Evolutionary conservation across 1,139 yeast species (phyloP).

Genomic region (Saccharomyces hybrid): DNA sequence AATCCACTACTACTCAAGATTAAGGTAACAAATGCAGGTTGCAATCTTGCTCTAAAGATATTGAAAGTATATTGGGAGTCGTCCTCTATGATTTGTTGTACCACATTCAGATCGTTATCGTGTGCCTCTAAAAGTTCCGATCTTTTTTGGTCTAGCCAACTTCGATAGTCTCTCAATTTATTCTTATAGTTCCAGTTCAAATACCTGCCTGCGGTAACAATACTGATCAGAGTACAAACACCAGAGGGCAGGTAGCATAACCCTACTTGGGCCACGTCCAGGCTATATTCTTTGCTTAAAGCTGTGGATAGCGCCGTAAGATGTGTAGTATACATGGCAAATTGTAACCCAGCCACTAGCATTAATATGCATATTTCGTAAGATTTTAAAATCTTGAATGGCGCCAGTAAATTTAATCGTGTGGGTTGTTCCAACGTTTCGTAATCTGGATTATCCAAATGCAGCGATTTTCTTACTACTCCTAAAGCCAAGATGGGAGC

Average conservation of each 20-base stretch:
- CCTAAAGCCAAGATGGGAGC: slow-evolving; percentile 38
- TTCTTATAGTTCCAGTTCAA: slow-evolving; percentile 41
- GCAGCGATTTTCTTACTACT: slow-evolving; percentile 21
- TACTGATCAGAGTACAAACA: slow-evolving; percentile 48
- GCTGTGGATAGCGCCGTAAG: slow-evolving; percentile 57
- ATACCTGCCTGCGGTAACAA: slow-evolving; percentile 41
- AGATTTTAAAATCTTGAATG: slow-evolving; percentile 38
- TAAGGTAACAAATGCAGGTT: slow-evolving; percentile 26
- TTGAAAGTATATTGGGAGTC: slow-evolving; percentile 31
- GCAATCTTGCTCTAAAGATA: slow-evolving; percentile 40
- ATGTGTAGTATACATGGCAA: slow-evolving; percentile 60
- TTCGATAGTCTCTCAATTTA: slow-evolving; percentile 14
- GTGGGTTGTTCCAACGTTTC: slow-evolving; percentile 27
- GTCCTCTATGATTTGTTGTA: slow-evolving; percentile 16
- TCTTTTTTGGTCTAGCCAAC: slow-evolving; percentile 21
- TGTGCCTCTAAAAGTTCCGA: slow-evolving; percentile 16
- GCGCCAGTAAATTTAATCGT: slow-evolving; percentile 38
- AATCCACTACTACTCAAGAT: slow-evolving; percentile 35
- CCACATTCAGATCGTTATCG: slow-evolving; percentile 20
- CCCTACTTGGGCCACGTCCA: slow-evolving; percentile 50
- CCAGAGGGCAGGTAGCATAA: slow-evolving; percentile 57
- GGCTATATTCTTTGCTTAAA: slow-evolving; percentile 42
- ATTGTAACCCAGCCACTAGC: slow-evolving; percentile 43
- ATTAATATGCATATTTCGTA: slow-evolving; percentile 32
- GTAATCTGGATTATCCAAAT: slow-evolving; percentile 29